Evolutionary conservation across 257 asterid genomes (phyloP).

Genomic region (Mentha longifolia): DNA sequence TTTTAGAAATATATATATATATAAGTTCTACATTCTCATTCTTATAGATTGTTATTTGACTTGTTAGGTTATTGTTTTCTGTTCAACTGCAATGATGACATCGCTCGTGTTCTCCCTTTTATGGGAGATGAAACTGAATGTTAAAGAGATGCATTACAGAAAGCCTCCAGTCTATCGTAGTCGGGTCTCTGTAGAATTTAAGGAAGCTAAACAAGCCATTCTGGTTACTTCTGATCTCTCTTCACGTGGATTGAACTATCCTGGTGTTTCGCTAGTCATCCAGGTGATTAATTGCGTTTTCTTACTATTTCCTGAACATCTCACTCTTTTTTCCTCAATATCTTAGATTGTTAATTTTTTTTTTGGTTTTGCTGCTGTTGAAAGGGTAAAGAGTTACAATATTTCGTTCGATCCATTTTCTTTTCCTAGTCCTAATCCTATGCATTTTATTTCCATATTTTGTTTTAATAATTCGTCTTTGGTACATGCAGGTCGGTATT

Average conservation of each 20-base stretch:
- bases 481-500: conserved; percentile 65
- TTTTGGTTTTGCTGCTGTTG: conserved; percentile 21
- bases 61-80: conserved; percentile 79
- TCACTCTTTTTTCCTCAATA: no score
- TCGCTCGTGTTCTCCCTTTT: conserved; percentile 79
- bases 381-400: background rate
- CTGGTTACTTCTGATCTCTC: conserved; percentile 83
- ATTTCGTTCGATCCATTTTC: background rate
- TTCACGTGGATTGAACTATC: conserved; percentile 90
- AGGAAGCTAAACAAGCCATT: conserved; percentile 68
- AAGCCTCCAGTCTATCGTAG: conserved; percentile 78
- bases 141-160: conserved; percentile 78
- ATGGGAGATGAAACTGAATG: conserved; percentile 79
- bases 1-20: background rate
- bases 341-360: background rate
- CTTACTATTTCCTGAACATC: background rate
- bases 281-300: conserved; percentile 49
- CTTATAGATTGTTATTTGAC: conserved; percentile 26
- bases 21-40: background rate
- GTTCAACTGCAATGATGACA: conserved; percentile 85
- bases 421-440: background rate
- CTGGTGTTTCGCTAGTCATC: conserved; percentile 84
- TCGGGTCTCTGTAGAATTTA: conserved; percentile 83
- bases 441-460: background rate
- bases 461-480: conserved; percentile 3